These are phyloP conservation scores for Bombardia bombarda DNA, from an alignment of 495 filamentous ascomycete genomes.

Conservation along the genomic window DNA sequence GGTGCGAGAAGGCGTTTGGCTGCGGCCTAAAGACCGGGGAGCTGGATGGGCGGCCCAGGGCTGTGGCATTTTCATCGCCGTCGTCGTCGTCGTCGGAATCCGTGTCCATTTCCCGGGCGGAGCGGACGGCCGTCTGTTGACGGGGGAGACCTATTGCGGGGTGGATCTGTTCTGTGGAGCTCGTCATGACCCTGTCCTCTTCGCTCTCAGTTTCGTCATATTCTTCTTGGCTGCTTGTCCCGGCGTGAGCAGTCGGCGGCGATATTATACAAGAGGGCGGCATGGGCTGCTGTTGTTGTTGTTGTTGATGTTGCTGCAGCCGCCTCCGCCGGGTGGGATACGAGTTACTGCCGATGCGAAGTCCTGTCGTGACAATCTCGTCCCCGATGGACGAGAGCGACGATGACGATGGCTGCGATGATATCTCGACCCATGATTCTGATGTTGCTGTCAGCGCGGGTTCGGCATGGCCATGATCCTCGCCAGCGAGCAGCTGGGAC, in stretches of 20 bases:
- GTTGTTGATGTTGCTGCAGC: too few relatives aligned
- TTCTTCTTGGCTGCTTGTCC: slow-evolving; percentile 80
- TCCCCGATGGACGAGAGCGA: slow-evolving; percentile 85
- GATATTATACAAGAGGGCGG: slow-evolving; percentile 25
- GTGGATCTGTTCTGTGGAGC: slow-evolving; percentile 70
- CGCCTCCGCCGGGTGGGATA: slow-evolving; percentile 48
- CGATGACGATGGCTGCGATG: slow-evolving; percentile 82
- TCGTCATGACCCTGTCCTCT: slow-evolving; percentile 73
- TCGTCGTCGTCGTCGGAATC: slow-evolving; percentile 19
- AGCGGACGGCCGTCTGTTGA: slow-evolving; percentile 11
- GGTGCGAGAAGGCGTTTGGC: slow-evolving; percentile 85
- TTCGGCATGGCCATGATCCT: neutral
- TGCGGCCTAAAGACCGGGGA: slow-evolving; percentile 67
- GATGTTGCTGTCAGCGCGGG: slow-evolving; percentile 34
- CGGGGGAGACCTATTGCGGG: slow-evolving; percentile 15
- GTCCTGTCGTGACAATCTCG: slow-evolving; percentile 79
- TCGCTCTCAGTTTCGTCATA: slow-evolving; percentile 51
- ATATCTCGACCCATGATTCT: slow-evolving; percentile 97
- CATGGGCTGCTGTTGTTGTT: slow-evolving; percentile 34
- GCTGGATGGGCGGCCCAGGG: slow-evolving; percentile 54
- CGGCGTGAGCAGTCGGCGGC: slow-evolving; percentile 38
- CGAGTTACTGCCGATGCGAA: slow-evolving; percentile 57
- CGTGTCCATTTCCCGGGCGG: slow-evolving; percentile 16
- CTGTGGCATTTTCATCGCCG: slow-evolving; percentile 75
- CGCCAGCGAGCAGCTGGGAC: slow-evolving; percentile 6